Evolutionary conservation across 2,329 filamentous ascomycete genomes (phyloP), one percentile per base, ranked within the genome.

Genomic region (Beauveria australis): DNA sequence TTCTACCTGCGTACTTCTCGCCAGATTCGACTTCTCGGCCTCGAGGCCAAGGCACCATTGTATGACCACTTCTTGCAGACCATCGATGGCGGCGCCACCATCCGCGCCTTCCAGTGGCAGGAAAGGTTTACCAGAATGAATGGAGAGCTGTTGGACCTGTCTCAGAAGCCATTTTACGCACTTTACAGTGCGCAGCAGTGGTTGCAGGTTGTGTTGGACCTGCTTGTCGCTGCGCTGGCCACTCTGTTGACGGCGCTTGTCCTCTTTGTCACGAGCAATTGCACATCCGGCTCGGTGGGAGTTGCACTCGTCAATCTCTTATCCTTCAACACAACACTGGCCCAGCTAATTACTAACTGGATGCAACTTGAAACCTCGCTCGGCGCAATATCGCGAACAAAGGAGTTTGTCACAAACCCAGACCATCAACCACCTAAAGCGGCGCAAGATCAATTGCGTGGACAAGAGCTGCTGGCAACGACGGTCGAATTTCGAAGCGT

Each of bases 1-100:
- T 71, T 76, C 60, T 81, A 81, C 62, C 70, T 81, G 18, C 72
- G 76, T 4, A 81, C 78, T 3, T 79, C 78, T 1, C 76, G 77
- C 2, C 78, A 80, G 64, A 65, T 81, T 18, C 73, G 79, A 26
- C 73, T 78, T 44, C 70, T 81, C 8, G 78, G 81, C 57, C 67
- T 81, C 7, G 79, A 81, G 65, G 71, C 74, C 41, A 75, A 76
- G 63, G 73, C 74, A 1, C 76, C 78, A 2, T 69, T 81, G 6
- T 79, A 76, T 65, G 74, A 76, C 3, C 75, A 80, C 56, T 79
- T 79, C 62, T 68, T 72, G 40, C 79, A 81, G 63, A 75, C 74
- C 5, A 64, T 80, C 1, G 69, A 71, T 18, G 79, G 78, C 1
- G 63, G 80, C 0, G 64, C 72, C 3, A 80, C 76, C 4, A 76